These are phyloP conservation scores for Lecanicillium sp. DNA, from an alignment of 2,329 filamentous ascomycete genomes.

Conservation along the genomic window DNA sequence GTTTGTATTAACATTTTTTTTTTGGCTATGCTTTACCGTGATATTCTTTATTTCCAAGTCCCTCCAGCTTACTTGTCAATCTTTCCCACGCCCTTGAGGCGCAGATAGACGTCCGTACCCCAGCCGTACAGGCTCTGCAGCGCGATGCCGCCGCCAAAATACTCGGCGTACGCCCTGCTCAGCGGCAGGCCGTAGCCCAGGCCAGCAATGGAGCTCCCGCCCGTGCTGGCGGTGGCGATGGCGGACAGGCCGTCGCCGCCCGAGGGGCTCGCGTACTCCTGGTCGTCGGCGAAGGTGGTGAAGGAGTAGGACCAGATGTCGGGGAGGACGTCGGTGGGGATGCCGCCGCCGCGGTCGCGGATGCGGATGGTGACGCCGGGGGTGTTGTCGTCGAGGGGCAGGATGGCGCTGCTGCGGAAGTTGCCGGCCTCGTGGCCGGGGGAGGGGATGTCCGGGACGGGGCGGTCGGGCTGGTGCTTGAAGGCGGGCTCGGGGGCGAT, in stretches of 20 bases:
- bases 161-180: constrained; percentile 91
- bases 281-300: constrained; percentile 76
- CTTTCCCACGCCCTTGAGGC: constrained; percentile 57
- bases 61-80: constrained; percentile 30
- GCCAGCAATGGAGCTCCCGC: constrained; percentile 80
- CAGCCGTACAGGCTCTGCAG: constrained; percentile 96
- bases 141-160: constrained; percentile 90
- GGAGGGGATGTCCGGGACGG: constrained; percentile 24
- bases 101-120: constrained; percentile 67
- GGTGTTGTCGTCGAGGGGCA: constrained; percentile 55
- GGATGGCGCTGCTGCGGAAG: constrained; percentile 43
- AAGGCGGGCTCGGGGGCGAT: constrained; percentile 64
- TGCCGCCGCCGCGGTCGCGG: constrained; percentile 90
- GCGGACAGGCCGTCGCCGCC: constrained; percentile 58
- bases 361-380: constrained; percentile 94
- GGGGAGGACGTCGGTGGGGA: constrained; percentile 72
- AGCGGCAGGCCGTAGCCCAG: constrained; percentile 89
- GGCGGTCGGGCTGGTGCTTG: constrained; percentile 20
- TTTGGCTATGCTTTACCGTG: background rate
- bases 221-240: constrained; percentile 65
- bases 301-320: constrained; percentile 98
- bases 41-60: constrained; percentile 1
- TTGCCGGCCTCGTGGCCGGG: constrained; percentile 34
- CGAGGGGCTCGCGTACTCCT: constrained; percentile 35
- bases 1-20: no score